Percentiles rank a stretch among this genome's conserved stretches.
Conservation (phyloP, 805 yeast species). For the Saccharomycopsis synnaedendra region DNA sequence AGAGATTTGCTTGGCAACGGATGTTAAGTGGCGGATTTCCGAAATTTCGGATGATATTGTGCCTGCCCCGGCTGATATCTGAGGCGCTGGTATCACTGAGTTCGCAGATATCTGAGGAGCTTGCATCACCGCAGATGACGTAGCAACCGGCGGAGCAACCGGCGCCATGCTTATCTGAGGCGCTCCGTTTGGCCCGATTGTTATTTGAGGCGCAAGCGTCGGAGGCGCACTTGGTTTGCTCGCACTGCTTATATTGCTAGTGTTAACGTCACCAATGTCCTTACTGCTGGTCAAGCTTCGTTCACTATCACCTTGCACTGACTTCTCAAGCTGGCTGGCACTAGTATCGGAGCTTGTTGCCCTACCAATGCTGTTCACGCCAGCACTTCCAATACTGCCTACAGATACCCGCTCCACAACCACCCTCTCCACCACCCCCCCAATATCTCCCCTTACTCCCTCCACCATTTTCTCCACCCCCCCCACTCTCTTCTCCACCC, state of each 20-base stretch:
- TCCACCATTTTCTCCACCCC: neutral
- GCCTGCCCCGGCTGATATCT: neutral
- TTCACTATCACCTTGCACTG: neutral
- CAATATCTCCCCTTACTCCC: neutral
- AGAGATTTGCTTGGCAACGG: slow-evolving; percentile 48
- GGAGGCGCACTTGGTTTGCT: neutral
- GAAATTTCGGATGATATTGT: slow-evolving; percentile 21
- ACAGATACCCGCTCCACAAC: neutral
- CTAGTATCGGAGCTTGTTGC: no score
- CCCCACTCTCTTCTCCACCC: neutral
- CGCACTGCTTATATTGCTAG: no score
- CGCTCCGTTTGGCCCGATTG: neutral
- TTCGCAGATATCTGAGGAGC: neutral
- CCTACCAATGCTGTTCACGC: neutral
- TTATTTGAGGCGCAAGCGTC: neutral
- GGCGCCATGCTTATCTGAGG: neutral
- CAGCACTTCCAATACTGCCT: neutral
- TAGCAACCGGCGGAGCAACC: neutral
- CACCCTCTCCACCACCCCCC: neutral
- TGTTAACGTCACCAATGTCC: no score
- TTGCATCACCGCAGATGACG: neutral
- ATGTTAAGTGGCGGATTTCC: slow-evolving; percentile 46
- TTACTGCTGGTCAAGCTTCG: neutral
- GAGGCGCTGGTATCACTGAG: neutral
- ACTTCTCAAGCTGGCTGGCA: no score